A percentile compares a stretch with the other conserved stretches of the same genome.
Evolutionary conservation across 352 stramenopile genomes (phyloP).

Genomic region (Blastocystis sp.): DNA sequence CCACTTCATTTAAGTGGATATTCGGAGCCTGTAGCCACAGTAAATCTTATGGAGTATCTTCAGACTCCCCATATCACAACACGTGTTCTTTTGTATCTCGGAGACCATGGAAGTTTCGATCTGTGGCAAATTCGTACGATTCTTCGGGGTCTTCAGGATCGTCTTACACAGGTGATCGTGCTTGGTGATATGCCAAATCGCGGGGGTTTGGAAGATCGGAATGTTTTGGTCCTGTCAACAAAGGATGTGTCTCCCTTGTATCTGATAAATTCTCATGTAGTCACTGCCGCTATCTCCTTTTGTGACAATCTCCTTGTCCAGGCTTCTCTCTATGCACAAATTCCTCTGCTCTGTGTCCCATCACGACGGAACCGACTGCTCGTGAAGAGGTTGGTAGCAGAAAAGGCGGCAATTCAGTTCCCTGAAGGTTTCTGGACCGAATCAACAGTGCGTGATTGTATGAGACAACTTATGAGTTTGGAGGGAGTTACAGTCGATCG

Average conservation of each 20-base stretch:
- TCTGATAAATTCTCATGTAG: neutral
- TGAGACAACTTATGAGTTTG: conserved; percentile 34
- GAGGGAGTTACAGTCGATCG: neutral
- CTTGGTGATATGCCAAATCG: neutral
- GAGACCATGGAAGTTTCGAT: conserved; percentile 19
- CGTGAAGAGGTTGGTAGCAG: neutral
- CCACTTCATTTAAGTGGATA: neutral
- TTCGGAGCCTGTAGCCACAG: neutral
- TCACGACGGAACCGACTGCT: conserved; percentile 13
- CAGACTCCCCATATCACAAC: neutral
- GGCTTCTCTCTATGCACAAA: neutral
- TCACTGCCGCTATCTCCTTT: conserved; percentile 46
- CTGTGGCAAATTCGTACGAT: conserved; percentile 43
- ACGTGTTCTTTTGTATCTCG: conserved; percentile 23
- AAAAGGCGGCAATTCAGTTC: neutral
- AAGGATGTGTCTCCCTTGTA: conserved; percentile 4
- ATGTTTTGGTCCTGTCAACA: neutral
- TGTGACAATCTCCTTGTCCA: conserved; percentile 41
- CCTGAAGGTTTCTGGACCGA: conserved; percentile 57
- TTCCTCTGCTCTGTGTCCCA: conserved; percentile 38
- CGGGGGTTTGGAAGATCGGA: neutral
- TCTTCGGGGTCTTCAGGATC: conserved; percentile 32
- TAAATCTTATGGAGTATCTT: neutral
- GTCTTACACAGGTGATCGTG: conserved; percentile 2
- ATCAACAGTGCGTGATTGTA: conserved; percentile 34